Conservation (phyloP, 345 rosid genomes). For the Salix viminalis region DNA sequence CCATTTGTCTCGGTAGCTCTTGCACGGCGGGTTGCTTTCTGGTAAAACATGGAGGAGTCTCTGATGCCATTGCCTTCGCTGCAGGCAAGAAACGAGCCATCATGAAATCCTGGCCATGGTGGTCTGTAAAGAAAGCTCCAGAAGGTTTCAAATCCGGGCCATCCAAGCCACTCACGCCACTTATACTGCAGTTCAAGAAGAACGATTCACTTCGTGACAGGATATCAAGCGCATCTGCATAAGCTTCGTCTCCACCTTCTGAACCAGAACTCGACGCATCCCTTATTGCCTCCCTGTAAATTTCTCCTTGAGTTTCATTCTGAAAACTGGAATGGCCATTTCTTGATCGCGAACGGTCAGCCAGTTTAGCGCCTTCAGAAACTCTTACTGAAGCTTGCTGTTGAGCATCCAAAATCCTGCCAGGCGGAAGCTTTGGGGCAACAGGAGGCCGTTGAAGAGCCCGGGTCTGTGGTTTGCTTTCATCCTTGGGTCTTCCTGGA, state of each 20-base stretch:
- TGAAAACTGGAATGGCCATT: conserved; percentile 9
- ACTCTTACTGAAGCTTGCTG: conserved; percentile 20
- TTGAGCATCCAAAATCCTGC: conserved; percentile 41
- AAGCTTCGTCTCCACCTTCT: conserved; percentile 34
- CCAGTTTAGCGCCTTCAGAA: conserved; percentile 14
- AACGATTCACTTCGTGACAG: conserved; percentile 57
- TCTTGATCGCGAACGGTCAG: conserved; percentile 6
- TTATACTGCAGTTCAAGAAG: conserved; percentile 53
- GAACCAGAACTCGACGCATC: conserved; percentile 26
- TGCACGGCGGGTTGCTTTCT: conserved; percentile 44
- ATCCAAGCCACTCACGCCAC: conserved; percentile 54
- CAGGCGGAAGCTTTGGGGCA: conserved; percentile 88
- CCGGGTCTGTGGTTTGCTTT: conserved; percentile 27
- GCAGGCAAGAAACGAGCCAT: conserved; percentile 92
- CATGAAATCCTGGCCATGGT: conserved; percentile 66
- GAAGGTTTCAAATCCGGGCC: conserved; percentile 43
- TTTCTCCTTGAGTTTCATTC: conserved; percentile 18
- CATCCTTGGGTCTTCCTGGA: conserved; percentile 81
- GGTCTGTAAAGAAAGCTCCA: conserved; percentile 47
- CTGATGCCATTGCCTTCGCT: conserved; percentile 84
- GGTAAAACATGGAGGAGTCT: conserved; percentile 43
- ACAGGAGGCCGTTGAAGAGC: conserved; percentile 28
- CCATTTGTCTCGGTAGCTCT: conserved; percentile 30
- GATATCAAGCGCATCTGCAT: conserved; percentile 51
- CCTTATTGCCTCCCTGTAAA: conserved; percentile 25